Evolutionary conservation across 78 protist genomes (phyloP), one percentile per base, ranked within the genome.

Genomic region (Cavenderia fasciculata): DNA sequence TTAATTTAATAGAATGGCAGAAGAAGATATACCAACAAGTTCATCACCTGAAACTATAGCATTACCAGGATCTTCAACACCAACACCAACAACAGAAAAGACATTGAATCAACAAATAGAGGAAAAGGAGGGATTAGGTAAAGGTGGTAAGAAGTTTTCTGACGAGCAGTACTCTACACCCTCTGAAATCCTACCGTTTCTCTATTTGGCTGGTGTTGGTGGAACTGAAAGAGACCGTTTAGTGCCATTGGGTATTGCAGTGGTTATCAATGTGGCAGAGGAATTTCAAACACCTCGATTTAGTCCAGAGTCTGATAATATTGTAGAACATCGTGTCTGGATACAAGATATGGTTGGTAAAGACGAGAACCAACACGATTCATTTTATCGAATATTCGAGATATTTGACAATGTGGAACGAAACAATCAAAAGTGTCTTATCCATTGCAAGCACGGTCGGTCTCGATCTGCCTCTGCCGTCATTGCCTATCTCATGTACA

Each of bases 401-500:
- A 25, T 31, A 16, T 31, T 70, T 47, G 76, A 44, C 36, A 51
- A 10, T 16, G 19, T 70, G 18, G 44, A 21, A 27, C 52, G 31
- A 46, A 68, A 14, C 52, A 68, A 68, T 40, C 29, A 46, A 8
- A 31, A 41, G 11, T 43, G 54, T 12, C 44, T 78, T 7, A 34
- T 78, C 18, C 87, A 78, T 52, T 78, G 87, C 71, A 57, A 44
- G 62, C 41, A 52, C 14, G 87, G 87, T 18, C 44, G 71, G 52
- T 66, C 76, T 11, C 44, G 87, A 51, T 46, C 62, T 21, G 76
- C 87, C 10, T 61, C 87, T 6, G 61, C 41, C 12, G 71, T 78
- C 21, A 78, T 78, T 21, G 62, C 87, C 14, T 78, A 78, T 36
- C 54, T 78, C 27, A 61, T 78, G 87, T 70, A 70, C 36, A 70